phyloP scores from a whole-genome alignment of 306 rosid genomes.

The Prunus dulcis region DNA sequence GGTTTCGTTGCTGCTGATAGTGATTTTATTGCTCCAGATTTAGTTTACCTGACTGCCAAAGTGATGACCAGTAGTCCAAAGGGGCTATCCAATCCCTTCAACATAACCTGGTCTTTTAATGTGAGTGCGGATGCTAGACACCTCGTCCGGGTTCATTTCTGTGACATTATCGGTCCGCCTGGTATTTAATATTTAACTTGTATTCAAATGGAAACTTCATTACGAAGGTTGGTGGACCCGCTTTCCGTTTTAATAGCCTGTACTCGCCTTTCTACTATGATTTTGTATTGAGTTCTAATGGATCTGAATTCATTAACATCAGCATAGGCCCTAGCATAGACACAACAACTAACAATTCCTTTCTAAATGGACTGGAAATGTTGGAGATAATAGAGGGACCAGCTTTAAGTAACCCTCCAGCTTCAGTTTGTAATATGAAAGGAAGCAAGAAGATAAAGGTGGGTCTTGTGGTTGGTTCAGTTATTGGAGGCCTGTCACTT shows the following conservation, averaged over 20 bases:
- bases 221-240: not conserved
- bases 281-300: conserved; percentile 11
- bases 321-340: conserved; percentile 1
- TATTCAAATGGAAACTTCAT: conserved; percentile 5
- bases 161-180: not conserved
- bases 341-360: not conserved
- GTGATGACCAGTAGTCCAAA: not conserved
- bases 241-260: fast-evolving
- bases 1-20: not conserved
- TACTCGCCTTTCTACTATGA: conserved; percentile 19
- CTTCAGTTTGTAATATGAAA: not conserved
- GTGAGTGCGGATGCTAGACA: conserved; percentile 12
- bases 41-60: conserved; percentile 28
- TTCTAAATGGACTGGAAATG: conserved; percentile 48
- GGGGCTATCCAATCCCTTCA: not conserved
- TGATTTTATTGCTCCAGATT: not conserved
- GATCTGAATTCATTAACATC: conserved; percentile 22
- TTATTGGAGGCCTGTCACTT: conserved; percentile 28
- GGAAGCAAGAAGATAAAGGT: not conserved
- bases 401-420: not conserved
- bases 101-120: conserved; percentile 30
- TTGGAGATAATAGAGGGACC: conserved; percentile 23
- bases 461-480: conserved; percentile 21
- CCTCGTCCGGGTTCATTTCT: conserved; percentile 43
- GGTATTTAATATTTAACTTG: not conserved